Base-by-base conservation (phyloP, 1,284 basidiomycete genomes). In the Hymenochaete sp. region DNA sequence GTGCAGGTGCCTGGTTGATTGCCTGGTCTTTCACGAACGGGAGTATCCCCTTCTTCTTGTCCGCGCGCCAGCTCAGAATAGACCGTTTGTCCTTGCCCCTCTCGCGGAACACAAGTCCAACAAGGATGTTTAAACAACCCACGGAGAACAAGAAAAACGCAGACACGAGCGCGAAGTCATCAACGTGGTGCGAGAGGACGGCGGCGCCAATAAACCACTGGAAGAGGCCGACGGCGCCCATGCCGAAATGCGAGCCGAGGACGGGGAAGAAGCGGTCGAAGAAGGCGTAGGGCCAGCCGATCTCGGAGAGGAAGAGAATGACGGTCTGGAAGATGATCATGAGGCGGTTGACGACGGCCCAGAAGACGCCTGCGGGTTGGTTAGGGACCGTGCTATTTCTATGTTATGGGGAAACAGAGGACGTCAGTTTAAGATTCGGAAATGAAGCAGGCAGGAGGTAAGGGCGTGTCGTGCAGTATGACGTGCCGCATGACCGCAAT, bases 61-160 rank as follows among this genome's bases (percentile, higher is more conserved):
- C 71, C n/a, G 71, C 68, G 28, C 75, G 72, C 77, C 81, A 86
- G 21, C 73, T 67, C 21, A 71, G 71, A 57, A 86, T 65, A 3
- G 77, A 78, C 18, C 85, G 78, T 52, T 75, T 77, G 39, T 64
- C 56, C 57, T 82, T 84, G 47, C 70, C 73, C 1, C 60, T 65
- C 54, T 77, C 72, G 49, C 79, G 75, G 72, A 84, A 85, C 57
- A 84, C 70, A 56, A 87, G 72, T 19, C 83, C 89, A 38, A 82
- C 70, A 49, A 91, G 61, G 51, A 89, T 79, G 70, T 95, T 92
- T 56, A 87, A 59, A 59, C 85, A 85, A 1, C 87, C 89, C 44
- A 93, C 59, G 38, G 88, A 70, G 66, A 93, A 93, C 54, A 93
- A 71, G 63, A 93, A 75, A 75, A 91, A 89, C 13, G 81, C 82